Percentiles rank a stretch among this genome's conserved stretches.
Conservation (phyloP, 164 flowering plant genomes). For the Platanus orientalis region DNA sequence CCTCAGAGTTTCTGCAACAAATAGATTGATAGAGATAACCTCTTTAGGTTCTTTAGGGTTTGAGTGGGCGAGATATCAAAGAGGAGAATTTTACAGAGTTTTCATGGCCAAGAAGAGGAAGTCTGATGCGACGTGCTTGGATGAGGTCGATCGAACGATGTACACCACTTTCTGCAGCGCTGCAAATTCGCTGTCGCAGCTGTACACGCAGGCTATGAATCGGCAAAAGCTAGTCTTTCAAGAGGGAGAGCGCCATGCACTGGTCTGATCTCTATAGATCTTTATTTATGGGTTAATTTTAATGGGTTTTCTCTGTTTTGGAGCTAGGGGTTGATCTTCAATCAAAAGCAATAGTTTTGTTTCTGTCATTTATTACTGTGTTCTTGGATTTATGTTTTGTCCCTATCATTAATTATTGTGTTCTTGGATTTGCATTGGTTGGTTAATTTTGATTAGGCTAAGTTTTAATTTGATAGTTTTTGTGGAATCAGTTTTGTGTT, state of each 20-base stretch:
- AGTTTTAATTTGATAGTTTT: not conserved
- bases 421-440: not conserved
- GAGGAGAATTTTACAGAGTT: not conserved
- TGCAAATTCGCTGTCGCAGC: slow-evolving; percentile 84
- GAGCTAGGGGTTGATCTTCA: not conserved
- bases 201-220: slow-evolving; percentile 74
- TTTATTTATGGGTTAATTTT: not conserved
- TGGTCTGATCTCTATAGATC: slow-evolving; percentile 23
- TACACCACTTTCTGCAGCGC: slow-evolving; percentile 75
- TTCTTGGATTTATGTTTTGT: no score
- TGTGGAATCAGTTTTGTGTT: not conserved
- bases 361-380: no score
- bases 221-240: slow-evolving; percentile 74
- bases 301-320: not conserved
- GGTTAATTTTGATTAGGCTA: not conserved
- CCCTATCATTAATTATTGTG: no score
- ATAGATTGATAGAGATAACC: no score
- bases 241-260: slow-evolving; percentile 73
- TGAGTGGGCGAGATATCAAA: not conserved
- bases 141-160: slow-evolving; percentile 86
- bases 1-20: no score
- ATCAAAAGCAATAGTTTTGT: not conserved
- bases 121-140: slow-evolving; percentile 62
- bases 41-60: slow-evolving; percentile 12
- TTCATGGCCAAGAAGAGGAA: slow-evolving; percentile 87